A percentile compares a stretch with the other conserved stretches of the same genome.
Conservation (phyloP, 1,284 basidiomycete species). For the Cutaneotrichosporon daszewskae region DNA sequence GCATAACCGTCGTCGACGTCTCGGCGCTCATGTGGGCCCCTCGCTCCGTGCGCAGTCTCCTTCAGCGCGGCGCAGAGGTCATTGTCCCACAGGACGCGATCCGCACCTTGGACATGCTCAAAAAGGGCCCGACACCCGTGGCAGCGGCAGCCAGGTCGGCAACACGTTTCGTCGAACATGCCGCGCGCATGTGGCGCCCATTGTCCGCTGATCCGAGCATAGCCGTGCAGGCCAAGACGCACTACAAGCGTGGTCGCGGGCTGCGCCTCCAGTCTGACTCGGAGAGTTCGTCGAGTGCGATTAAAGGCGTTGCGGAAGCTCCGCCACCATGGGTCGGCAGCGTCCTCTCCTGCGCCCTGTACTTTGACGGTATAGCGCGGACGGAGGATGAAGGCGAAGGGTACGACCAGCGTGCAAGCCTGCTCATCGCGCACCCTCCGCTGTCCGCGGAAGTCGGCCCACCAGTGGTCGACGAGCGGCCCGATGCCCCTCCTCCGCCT, state of each 20-base stretch:
- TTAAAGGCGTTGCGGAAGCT: constrained; percentile 10
- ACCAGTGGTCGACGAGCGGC: constrained; percentile 15
- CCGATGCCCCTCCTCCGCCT: constrained; percentile 1
- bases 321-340: constrained; percentile 32
- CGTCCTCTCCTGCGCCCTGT: constrained; percentile 35
- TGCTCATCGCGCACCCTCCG: constrained; percentile 40
- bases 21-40: constrained; percentile 80
- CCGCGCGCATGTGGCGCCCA: constrained; percentile 31
- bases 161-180: constrained; percentile 45
- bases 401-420: constrained; percentile 9
- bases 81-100: constrained; percentile 84
- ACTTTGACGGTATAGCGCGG: constrained; percentile 24
- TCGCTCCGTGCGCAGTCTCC: constrained; percentile 71
- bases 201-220: constrained; percentile 27
- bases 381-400: constrained; percentile 18
- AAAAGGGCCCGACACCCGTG: constrained; percentile 73
- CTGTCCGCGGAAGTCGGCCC: constrained; percentile 34
- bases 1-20: constrained; percentile 66
- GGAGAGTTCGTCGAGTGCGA: too few relatives aligned
- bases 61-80: constrained; percentile 60
- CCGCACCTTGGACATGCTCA: constrained; percentile 86
- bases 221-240: constrained; percentile 25
- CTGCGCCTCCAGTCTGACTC: constrained; percentile 32
- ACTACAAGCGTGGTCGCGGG: constrained; percentile 34
- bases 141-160: constrained; percentile 62